Evolutionary conservation across 352 stramenopile genomes (phyloP).

Genomic region (Phytophthora tentaculata): DNA sequence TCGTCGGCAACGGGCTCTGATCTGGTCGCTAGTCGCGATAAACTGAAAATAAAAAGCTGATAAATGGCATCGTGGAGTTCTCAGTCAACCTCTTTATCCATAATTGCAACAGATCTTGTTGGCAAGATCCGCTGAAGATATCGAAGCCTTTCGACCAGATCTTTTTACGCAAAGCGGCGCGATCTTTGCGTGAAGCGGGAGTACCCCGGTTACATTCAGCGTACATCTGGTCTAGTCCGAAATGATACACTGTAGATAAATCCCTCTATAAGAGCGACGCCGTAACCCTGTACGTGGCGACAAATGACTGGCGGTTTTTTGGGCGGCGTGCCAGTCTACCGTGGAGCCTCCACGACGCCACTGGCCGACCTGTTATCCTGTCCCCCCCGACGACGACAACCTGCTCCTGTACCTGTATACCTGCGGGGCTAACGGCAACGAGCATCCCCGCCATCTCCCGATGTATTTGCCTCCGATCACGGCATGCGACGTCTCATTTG

Average conservation of each 20-base stretch:
- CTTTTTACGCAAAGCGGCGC: slow-evolving; percentile 14
- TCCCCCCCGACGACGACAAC: not conserved
- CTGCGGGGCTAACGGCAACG: not conserved
- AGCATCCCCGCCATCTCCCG: not conserved
- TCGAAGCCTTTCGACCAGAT: slow-evolving; percentile 23
- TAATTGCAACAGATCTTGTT: slow-evolving; percentile 9
- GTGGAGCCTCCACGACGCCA: not conserved
- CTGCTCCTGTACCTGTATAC: slow-evolving; percentile 14
- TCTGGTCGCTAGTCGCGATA: not conserved
- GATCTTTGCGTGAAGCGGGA: slow-evolving; percentile 32
- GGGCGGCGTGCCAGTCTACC: slow-evolving; percentile 5
- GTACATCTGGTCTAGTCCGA: not conserved
- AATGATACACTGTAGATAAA: not conserved
- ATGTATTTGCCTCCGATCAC: not conserved
- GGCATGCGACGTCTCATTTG: slow-evolving; percentile 7
- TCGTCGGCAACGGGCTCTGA: slow-evolving; percentile 47
- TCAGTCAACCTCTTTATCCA: too few species aligned
- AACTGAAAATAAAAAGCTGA: not conserved
- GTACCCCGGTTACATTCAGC: not conserved
- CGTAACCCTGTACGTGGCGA: slow-evolving; percentile 44
- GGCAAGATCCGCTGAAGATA: slow-evolving; percentile 28
- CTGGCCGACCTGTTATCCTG: not conserved
- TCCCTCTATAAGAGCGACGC: slow-evolving; percentile 42
- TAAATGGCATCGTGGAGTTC: too few species aligned
- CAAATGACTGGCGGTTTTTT: slow-evolving; percentile 44